Evolutionary conservation across 2,329 filamentous ascomycete genomes (phyloP).

Genomic region (Magnaporthales sp.): DNA sequence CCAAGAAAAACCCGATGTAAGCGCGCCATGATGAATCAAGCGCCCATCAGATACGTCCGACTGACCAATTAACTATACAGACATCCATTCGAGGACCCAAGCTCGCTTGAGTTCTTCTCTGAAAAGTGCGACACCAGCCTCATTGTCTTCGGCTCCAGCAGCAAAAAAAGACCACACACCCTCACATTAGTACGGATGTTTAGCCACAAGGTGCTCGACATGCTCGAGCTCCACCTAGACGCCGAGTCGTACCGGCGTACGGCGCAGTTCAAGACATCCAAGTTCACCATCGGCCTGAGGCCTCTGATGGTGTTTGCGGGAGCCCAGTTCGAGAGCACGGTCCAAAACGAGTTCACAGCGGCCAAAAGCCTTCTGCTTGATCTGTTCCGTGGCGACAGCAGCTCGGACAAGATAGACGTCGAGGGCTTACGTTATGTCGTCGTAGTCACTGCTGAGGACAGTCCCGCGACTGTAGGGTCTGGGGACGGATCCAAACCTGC

Average conservation of each 20-base stretch:
- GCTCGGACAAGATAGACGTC: conserved; percentile 78
- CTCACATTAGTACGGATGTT: conserved; percentile 79
- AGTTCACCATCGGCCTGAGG: conserved; percentile 71
- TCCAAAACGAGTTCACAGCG: conserved; percentile 70
- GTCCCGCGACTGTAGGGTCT: conserved; percentile 13
- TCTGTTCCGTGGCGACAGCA: conserved; percentile 76
- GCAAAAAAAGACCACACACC: conserved; percentile 92
- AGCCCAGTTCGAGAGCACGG: conserved; percentile 75
- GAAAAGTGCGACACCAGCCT: conserved; percentile 88
- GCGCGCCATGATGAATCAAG: neutral
- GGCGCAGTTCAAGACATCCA: conserved; percentile 63
- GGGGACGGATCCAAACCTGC: conserved; percentile 41
- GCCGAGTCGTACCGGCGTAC: conserved; percentile 61
- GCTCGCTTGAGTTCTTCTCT: conserved; percentile 69
- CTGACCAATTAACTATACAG: neutral
- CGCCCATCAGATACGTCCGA: neutral
- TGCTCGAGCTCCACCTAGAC: conserved; percentile 85
- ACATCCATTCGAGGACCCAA: conserved; percentile 79
- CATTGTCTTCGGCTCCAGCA: conserved; percentile 74
- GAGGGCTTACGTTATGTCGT: conserved; percentile 91
- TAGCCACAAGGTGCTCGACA: conserved; percentile 81
- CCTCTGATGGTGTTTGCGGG: conserved; percentile 90
- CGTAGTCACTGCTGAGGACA: conserved; percentile 68
- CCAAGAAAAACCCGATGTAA: conserved; percentile 74
- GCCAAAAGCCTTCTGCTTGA: conserved; percentile 84